These are phyloP conservation scores for Vigna unguiculata DNA, from an alignment of 306 rosid genomes.

Conservation along the genomic window DNA sequence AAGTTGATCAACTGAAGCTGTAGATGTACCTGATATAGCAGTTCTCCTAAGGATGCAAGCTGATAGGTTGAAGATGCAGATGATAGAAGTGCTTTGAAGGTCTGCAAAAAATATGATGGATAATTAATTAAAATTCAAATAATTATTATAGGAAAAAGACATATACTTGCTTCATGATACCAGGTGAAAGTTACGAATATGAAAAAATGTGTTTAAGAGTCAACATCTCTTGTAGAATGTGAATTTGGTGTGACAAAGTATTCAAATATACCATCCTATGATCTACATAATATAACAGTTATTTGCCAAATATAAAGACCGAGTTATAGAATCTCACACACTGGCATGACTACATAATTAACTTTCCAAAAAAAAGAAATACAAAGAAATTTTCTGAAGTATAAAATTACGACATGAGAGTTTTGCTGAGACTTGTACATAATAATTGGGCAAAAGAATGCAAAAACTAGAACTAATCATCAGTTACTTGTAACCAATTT, in stretches of 20 bases:
- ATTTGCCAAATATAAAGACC: too few relatives aligned
- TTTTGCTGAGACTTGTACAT: not conserved
- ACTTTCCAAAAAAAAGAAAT: not conserved
- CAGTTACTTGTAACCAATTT: not conserved
- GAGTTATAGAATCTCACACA: slow-evolving; percentile 8
- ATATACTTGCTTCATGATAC: slow-evolving; percentile 15
- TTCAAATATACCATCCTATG: too few relatives aligned
- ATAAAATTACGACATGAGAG: slow-evolving; percentile 12
- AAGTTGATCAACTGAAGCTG: slow-evolving; percentile 7
- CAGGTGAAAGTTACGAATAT: too few relatives aligned
- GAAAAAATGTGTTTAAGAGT: not conserved
- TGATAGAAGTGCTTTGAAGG: slow-evolving; percentile 86
- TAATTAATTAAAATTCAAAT: slow-evolving; percentile 26
- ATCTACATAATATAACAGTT: too few relatives aligned
- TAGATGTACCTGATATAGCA: slow-evolving; percentile 82
- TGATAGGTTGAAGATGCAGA: slow-evolving; percentile 73
- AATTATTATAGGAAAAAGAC: not conserved
- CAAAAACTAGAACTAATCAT: slow-evolving; percentile 23
- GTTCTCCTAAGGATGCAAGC: slow-evolving; percentile 85
- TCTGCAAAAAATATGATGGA: slow-evolving; percentile 52
- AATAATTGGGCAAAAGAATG: slow-evolving; percentile 1
- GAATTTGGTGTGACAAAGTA: too few relatives aligned
- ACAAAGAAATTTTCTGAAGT: not conserved
- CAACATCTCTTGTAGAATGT: not conserved
- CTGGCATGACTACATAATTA: not conserved